Conservation (phyloP, 2,329 filamentous ascomycete species). For the Fusarium citri region DNA sequence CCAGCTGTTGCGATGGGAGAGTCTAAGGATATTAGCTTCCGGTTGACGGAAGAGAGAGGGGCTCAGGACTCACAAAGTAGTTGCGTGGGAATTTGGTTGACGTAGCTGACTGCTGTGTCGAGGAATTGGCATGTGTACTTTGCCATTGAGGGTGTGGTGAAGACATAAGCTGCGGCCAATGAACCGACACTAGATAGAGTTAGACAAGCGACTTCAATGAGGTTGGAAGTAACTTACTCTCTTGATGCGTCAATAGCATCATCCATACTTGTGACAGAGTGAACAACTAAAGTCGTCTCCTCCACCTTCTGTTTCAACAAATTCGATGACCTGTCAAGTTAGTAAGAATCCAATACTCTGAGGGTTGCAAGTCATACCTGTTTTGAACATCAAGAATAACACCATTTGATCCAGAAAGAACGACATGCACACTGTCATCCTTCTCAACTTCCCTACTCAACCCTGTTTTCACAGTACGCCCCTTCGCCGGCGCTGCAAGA, state of each 20-base stretch:
- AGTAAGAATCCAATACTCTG: fast-evolving
- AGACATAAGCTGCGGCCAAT: slow-evolving; percentile 19
- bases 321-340: not conserved
- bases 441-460: slow-evolving; percentile 17
- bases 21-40: not conserved
- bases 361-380: not conserved
- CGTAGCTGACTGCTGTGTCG: slow-evolving; percentile 15
- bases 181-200: slow-evolving; percentile 5
- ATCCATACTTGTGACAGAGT: slow-evolving; percentile 33
- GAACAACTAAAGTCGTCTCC: slow-evolving; percentile 20
- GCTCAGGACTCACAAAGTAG: not conserved
- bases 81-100: slow-evolving; percentile 21
- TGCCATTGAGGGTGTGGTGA: slow-evolving; percentile 22
- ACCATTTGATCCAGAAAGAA: slow-evolving; percentile 17
- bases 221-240: not conserved
- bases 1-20: slow-evolving; percentile 13
- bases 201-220: not conserved
- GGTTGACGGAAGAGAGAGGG: no score
- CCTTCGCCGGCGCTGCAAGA: not conserved
- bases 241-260: slow-evolving; percentile 22
- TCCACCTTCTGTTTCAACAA: slow-evolving; percentile 16
- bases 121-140: slow-evolving; percentile 32
- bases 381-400: slow-evolving; percentile 26
- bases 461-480: not conserved
- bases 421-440: slow-evolving; percentile 13